Evolutionary conservation across 305 asterid genomes (phyloP), one percentile per base, ranked within the genome.

Genomic region (Fraxinus floribunda): DNA sequence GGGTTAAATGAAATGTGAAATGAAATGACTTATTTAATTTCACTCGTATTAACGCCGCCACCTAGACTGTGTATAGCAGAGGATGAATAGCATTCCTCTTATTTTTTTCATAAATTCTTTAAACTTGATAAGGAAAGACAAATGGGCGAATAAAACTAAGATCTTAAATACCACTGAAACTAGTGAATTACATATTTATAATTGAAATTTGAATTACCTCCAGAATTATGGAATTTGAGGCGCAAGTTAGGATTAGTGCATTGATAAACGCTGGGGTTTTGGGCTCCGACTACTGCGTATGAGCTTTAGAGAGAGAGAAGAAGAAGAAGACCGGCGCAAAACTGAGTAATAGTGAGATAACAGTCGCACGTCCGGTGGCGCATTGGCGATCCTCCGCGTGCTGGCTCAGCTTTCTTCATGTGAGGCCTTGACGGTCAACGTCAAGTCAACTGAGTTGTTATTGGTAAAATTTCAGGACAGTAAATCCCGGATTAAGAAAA

Each of bases 381-480:
- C 83, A 75, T 26, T 11, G 1, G 18, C 83, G 82, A 85, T 85
- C 88, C 81, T 78, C 91, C 89, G 84, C 85, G 76, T 57, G 85
- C 85, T 39, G 72, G 80, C 60, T 29, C 84, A 85, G 79, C 82
- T 78, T 85, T 75, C 75, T 64, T 73, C 79, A 81, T 11, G 26
- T 83, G 86, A 80, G 62, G 41, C 85, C 78, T 80, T 82, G 22
- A 44, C 68, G 38, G 82, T 79, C 86, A 75, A 70, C 83, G 11
- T 55, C 30, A 20, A 18, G 71, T 22, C 71, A 62, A 20, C 32
- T 20, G 3, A 20, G 32, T 62, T 62, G 29, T 60, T 60, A 60
- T 57, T 1, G 26, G 68, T 57, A n/a, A 16, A 57, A 57, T 55
- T n/a, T 16, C n/a, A 13, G 57, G 57, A 0, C 18, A 46, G 57